Conservation (phyloP, 345 rosid species). For the Kernera saxatilis region DNA sequence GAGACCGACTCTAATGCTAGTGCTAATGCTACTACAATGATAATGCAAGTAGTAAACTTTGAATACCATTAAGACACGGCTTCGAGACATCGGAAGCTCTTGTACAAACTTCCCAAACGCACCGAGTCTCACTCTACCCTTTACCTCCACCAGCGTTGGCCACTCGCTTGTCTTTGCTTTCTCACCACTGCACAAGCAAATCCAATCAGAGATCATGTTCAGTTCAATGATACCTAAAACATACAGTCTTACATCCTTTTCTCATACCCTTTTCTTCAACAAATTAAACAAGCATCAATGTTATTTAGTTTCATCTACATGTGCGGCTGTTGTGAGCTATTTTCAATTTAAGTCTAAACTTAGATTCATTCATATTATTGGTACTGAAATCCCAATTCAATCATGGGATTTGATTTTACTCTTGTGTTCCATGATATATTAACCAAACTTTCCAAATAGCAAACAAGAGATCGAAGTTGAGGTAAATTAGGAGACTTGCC, state of each 20-base stretch:
- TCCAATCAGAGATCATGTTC: slow-evolving; percentile 1
- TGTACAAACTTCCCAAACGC: slow-evolving; percentile 95
- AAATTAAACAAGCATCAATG: neutral
- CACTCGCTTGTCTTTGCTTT: slow-evolving; percentile 62
- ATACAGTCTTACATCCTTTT: neutral
- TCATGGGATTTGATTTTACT: neutral
- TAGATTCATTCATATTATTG: no score
- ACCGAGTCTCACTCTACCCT: slow-evolving; percentile 86
- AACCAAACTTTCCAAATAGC: neutral
- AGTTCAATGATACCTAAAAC: neutral
- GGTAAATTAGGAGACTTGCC: slow-evolving; percentile 41
- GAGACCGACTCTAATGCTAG: neutral
- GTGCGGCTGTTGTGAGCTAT: neutral
- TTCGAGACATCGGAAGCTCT: slow-evolving; percentile 86
- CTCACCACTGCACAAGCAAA: slow-evolving; percentile 67
- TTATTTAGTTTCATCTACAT: neutral
- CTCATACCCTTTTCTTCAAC: neutral
- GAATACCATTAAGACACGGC: slow-evolving; percentile 93
- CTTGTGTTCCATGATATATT: neutral
- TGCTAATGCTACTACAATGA: slow-evolving; percentile 16
- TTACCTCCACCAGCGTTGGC: slow-evolving; percentile 67
- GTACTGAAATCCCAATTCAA: neutral
- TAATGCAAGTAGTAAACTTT: slow-evolving; percentile 34
- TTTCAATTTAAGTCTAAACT: neutral
- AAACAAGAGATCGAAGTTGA: neutral